Evolutionary conservation across 2,329 filamentous ascomycete species (phyloP).

Genomic region (Fusarium circinatum): DNA sequence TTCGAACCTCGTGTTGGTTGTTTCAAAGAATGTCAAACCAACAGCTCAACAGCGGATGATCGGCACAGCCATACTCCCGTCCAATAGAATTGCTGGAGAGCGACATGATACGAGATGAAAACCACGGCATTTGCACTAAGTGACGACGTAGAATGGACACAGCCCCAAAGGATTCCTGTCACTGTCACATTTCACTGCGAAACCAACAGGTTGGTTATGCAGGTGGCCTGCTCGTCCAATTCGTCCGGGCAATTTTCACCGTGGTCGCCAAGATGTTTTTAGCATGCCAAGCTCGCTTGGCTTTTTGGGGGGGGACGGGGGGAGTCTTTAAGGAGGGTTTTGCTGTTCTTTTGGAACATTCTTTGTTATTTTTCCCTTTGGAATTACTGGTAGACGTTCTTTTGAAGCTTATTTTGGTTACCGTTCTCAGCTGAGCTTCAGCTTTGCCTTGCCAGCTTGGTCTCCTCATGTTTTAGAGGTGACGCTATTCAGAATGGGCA

Average conservation of each 20-base stretch:
- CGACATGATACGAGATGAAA: neutral
- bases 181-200: neutral
- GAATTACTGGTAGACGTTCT: too few relatives aligned
- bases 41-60: neutral
- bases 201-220: neutral
- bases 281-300: slow-evolving; percentile 17
- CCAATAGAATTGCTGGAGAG: neutral
- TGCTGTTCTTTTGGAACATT: neutral
- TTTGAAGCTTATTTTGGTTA: too few relatives aligned
- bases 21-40: neutral
- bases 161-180: neutral
- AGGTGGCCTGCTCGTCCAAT: neutral
- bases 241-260: neutral
- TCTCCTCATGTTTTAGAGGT: neutral
- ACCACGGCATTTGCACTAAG: neutral
- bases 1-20: neutral
- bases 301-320: neutral
- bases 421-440: neutral
- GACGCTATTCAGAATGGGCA: neutral
- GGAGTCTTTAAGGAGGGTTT: neutral
- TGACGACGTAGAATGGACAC: neutral
- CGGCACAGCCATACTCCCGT: neutral
- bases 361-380: neutral
- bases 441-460: neutral
- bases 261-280: slow-evolving; percentile 1